Evolutionary conservation across 169 alveolate species (phyloP).

Genomic region (Perkinsus marinus): DNA sequence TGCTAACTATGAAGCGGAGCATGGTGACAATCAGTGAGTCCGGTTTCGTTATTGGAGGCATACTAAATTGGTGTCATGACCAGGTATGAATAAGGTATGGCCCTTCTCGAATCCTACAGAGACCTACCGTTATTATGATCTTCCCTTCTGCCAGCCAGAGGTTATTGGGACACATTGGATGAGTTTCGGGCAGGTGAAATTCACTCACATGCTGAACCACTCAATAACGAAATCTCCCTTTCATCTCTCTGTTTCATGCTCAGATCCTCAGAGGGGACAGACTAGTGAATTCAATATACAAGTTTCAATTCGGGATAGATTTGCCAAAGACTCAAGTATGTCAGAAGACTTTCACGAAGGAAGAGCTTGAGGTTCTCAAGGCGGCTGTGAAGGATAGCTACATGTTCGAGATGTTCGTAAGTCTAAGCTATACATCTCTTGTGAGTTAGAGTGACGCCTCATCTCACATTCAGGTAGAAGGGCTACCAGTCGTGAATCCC

Average conservation of each 20-base stretch:
- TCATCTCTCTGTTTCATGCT: neutral
- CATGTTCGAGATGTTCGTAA: neutral
- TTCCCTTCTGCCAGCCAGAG: slow-evolving; percentile 7
- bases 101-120: slow-evolving; percentile 6
- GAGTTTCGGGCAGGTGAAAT: neutral
- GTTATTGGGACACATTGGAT: neutral
- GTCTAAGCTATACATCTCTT: neutral
- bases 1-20: no score
- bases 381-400: neutral
- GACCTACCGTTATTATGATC: slow-evolving; percentile 1
- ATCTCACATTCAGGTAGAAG: neutral
- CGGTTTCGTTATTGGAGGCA: no score
- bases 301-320: neutral
- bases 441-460: no score
- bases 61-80: neutral
- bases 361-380: neutral
- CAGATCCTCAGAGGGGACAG: slow-evolving; percentile 7
- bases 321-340: neutral
- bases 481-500: neutral
- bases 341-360: neutral
- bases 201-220: neutral
- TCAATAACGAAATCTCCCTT: neutral
- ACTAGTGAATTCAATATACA: neutral
- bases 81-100: slow-evolving; percentile 8
- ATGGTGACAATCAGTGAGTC: no score